These are phyloP conservation scores for Yamadazyma mexicana DNA, from an alignment of 1,139 yeast genomes.

Conservation along the genomic window DNA sequence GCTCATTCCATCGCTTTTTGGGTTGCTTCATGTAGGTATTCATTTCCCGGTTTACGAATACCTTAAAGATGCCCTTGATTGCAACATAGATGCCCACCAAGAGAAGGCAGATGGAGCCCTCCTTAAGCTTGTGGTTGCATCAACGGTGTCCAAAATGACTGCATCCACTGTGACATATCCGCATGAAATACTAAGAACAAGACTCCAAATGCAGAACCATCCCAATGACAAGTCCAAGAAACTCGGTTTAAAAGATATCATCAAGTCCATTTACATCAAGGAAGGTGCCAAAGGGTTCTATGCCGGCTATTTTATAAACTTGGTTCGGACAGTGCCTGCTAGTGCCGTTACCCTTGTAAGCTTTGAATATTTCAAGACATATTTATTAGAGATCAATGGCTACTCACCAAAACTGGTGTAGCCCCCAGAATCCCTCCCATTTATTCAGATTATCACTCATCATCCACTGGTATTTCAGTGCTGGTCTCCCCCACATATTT, in stretches of 20 bases:
- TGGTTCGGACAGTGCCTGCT: constrained; percentile 92
- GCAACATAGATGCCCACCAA: constrained; percentile 18
- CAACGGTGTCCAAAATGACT: constrained; percentile 80
- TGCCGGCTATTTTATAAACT: constrained; percentile 83
- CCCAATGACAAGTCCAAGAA: constrained; percentile 13
- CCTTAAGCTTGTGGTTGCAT: constrained; percentile 58
- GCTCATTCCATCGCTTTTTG: constrained; percentile 84
- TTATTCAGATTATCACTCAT: neutral
- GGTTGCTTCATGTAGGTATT: constrained; percentile 90
- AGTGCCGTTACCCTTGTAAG: constrained; percentile 93
- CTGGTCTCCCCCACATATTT: neutral
- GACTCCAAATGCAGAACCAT: constrained; percentile 65
- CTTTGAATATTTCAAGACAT: constrained; percentile 79
- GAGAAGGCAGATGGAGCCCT: constrained; percentile 32
- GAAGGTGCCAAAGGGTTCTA: constrained; percentile 87
- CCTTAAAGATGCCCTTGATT: constrained; percentile 54
- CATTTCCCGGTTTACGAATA: constrained; percentile 96
- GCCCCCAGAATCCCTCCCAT: neutral
- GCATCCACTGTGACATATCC: constrained; percentile 93
- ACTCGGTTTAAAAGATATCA: constrained; percentile 21
- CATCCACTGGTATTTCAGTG: neutral
- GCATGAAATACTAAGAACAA: constrained; percentile 90
- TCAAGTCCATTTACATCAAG: constrained; percentile 51
- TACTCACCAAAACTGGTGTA: constrained; percentile 2
- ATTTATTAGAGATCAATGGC: constrained; percentile 45